These are phyloP conservation scores for Coniochaeta ligniaria DNA, from an alignment of 2,329 filamentous ascomycete species.

Conservation along the genomic window DNA sequence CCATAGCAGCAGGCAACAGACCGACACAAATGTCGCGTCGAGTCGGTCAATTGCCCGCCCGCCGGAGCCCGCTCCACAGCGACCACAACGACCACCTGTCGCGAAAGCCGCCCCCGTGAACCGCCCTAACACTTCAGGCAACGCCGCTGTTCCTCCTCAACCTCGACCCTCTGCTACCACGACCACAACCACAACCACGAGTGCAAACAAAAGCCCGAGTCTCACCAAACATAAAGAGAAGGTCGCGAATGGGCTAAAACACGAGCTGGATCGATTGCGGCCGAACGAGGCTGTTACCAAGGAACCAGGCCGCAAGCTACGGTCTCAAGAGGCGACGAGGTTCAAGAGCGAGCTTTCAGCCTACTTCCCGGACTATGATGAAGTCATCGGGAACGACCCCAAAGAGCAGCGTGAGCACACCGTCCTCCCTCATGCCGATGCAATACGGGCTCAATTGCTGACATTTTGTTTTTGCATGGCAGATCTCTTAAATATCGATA, in stretches of 20 bases:
- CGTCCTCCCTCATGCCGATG: not conserved
- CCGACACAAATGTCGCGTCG: conserved; percentile 13
- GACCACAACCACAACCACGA: conserved; percentile 7
- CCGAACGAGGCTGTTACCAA: conserved; percentile 36
- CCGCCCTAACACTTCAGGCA: not conserved
- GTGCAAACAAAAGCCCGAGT: conserved; percentile 11
- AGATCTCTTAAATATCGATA: conserved; percentile 70
- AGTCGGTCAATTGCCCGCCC: conserved; percentile 8
- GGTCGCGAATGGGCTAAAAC: conserved; percentile 53
- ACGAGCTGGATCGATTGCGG: conserved; percentile 52
- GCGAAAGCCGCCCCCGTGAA: not conserved
- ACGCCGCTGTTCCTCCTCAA: conserved; percentile 7
- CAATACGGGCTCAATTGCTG: conserved; percentile 3
- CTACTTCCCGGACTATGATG: conserved; percentile 92
- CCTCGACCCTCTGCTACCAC: conserved; percentile 13
- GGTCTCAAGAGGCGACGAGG: conserved; percentile 77
- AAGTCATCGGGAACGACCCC: conserved; percentile 79
- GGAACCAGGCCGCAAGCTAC: conserved; percentile 67
- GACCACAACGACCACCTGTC: not conserved
- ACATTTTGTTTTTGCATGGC: conserved; percentile 2
- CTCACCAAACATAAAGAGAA: conserved; percentile 49
- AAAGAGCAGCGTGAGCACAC: conserved; percentile 63
- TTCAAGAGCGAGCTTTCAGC: conserved; percentile 86
- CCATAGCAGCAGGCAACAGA: not conserved
- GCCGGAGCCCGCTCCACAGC: conserved; percentile 9